These are phyloP conservation scores for Garcia nutans DNA, from an alignment of 345 rosid species.

Conservation along the genomic window DNA sequence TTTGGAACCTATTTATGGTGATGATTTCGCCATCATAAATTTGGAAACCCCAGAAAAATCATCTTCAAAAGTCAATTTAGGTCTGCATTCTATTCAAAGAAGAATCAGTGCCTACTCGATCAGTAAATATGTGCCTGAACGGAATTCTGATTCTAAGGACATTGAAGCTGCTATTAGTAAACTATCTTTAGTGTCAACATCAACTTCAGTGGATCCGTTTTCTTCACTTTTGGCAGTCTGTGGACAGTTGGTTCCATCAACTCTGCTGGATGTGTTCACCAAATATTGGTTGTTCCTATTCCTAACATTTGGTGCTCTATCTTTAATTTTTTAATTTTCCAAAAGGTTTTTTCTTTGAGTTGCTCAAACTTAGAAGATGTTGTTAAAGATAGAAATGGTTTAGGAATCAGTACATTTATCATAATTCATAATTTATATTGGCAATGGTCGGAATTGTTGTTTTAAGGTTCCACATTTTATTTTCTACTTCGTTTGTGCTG, in stretches of 20 bases:
- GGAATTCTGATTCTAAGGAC: conserved; percentile 32
- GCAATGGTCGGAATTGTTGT: neutral
- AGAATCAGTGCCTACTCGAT: conserved; percentile 31
- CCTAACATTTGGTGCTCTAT: neutral
- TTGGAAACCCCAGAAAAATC: conserved; percentile 52
- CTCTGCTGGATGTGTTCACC: conserved; percentile 62
- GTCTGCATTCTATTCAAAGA: conserved; percentile 37
- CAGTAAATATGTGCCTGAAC: conserved; percentile 28
- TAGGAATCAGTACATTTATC: neutral
- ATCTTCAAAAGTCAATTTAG: conserved; percentile 24
- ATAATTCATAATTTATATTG: neutral
- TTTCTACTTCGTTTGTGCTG: conserved; percentile 1
- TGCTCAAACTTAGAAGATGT: conserved; percentile 3
- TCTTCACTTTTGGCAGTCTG: conserved; percentile 62
- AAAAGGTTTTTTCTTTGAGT: neutral
- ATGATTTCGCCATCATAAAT: conserved; percentile 21
- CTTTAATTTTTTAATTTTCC: neutral
- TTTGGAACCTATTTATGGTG: conserved; percentile 31
- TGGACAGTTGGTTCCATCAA: conserved; percentile 59
- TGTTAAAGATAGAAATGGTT: neutral
- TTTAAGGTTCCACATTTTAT: conserved; percentile 6
- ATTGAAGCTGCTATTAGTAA: conserved; percentile 59
- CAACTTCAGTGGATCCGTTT: conserved; percentile 52
- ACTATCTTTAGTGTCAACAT: conserved; percentile 64
- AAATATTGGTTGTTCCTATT: conserved; percentile 63